Base-by-base conservation (phyloP, 1,139 yeast genomes). In the Groenewaldozyma sp. region DNA sequence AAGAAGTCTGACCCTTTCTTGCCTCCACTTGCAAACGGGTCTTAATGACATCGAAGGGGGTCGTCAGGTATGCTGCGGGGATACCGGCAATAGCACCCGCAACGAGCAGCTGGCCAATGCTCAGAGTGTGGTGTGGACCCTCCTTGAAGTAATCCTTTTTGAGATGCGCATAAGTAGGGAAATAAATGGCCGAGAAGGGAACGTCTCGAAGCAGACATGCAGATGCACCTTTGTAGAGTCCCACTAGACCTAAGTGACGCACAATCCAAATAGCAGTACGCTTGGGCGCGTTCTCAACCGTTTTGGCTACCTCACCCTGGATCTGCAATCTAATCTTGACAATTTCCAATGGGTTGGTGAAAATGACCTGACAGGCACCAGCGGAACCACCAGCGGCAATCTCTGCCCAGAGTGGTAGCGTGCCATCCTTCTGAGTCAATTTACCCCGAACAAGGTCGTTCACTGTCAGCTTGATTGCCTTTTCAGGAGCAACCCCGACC, bases 81-180 rank as follows among this genome's bases (percentile, higher is more conserved):
- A 94, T 87, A 59, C 98, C 98, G 17, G 98, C 97, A 52, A 88
- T 62, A 10, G 95, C 97, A 63, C 98, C 98, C 47, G 94, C 76
- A 14, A 76, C 62, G 48, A 91, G 73, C 52, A 91, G 68, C 62
- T 91, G 94, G 80, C 88, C 78, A 20, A 94, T 75, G 47, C 76
- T 76, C 46, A 91, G 73, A 45, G 70, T 62, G 48, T 71, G 66
- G 39, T 62, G 59, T 4, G 95, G 95, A 52, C 91, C 95, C 57
- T 82, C 91, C 42, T 82, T 76, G 62, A 87, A 88, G 52, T 84
- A 60, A 53, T 78, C 75, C 62, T 76, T 80, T 63, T 91, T 91
- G 54, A 91, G 72, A 62, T 88, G 94, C 29, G 96, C 95, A 63
- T 91, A 91, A 10, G 96, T 78, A 41, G 98, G 98, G 78, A 91